Evolutionary conservation across 139 green algal species (phyloP).

Genomic region (Trebouxia sp.): DNA sequence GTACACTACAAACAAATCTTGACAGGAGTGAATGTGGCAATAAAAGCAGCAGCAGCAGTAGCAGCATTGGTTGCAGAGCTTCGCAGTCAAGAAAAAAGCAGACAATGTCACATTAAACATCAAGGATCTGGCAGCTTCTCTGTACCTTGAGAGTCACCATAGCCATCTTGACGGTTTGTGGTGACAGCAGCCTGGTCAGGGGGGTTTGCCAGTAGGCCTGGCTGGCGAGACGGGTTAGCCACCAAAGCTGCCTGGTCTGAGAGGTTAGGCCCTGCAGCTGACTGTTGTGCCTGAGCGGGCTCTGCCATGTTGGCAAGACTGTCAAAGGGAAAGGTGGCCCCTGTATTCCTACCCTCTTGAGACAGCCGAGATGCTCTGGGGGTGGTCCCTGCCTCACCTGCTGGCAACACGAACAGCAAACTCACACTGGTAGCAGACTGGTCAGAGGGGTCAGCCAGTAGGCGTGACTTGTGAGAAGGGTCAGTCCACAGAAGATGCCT

Average conservation of each 20-base stretch:
- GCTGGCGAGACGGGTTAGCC: too few species aligned
- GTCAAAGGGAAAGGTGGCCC: neutral
- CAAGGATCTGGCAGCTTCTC: too few species aligned
- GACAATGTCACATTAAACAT: too few species aligned
- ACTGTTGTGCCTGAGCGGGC: neutral
- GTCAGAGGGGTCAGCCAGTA: neutral
- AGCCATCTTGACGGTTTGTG: neutral
- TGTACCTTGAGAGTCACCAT: conserved; percentile 15
- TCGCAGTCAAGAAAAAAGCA: too few species aligned
- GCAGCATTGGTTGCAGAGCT: too few species aligned
- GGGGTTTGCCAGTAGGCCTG: neutral
- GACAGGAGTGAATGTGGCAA: too few species aligned
- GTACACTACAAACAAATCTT: too few species aligned
- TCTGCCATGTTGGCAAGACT: neutral
- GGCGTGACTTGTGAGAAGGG: too few species aligned
- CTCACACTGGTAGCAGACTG: neutral
- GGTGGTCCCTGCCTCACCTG: neutral
- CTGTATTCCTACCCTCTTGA: neutral
- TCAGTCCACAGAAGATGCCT: too few species aligned
- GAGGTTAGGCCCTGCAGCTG: neutral
- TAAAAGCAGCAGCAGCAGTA: too few species aligned
- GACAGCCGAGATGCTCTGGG: neutral
- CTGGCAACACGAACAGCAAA: too few species aligned
- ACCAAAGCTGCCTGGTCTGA: neutral
- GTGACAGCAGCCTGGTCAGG: neutral